These are phyloP conservation scores for Pisolithus albus DNA, from an alignment of 768 basidiomycete genomes.

Conservation along the genomic window DNA sequence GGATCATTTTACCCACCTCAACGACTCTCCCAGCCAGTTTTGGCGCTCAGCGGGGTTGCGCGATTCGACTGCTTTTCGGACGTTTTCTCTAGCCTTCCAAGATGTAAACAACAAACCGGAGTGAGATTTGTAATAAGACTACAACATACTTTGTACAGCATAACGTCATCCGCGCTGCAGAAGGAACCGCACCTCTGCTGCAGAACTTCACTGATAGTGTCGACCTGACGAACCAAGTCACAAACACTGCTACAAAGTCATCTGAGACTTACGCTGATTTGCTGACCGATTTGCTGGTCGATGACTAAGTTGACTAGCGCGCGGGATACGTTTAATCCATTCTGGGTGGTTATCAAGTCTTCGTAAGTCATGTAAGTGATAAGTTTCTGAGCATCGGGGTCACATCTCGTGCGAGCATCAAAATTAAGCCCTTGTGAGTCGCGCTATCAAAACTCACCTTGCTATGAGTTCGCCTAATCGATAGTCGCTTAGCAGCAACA, in stretches of 20 bases:
- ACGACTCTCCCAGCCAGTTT: constrained; percentile 77
- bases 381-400: constrained; percentile 60
- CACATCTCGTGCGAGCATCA: constrained; percentile 47
- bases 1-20: constrained; percentile 48
- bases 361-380: constrained; percentile 74
- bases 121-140: background rate
- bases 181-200: constrained; percentile 95
- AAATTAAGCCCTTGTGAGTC: background rate
- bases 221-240: constrained; percentile 53
- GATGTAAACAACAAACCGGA: constrained; percentile 2
- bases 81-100: constrained; percentile 81
- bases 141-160: constrained; percentile 81
- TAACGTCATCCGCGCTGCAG: constrained; percentile 97
- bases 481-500: constrained; percentile 89
- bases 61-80: constrained; percentile 84
- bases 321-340: constrained; percentile 83
- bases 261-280: constrained; percentile 67
- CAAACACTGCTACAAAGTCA: background rate
- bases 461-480: constrained; percentile 77
- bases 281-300: constrained; percentile 95
- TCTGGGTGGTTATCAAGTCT: constrained; percentile 76
- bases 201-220: constrained; percentile 91
- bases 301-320: constrained; percentile 93
- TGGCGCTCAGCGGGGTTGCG: constrained; percentile 66
- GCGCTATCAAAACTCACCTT: constrained; percentile 44